Percentiles rank a stretch among this genome's conserved stretches.
These are phyloP conservation scores for Saccharomycopsis synnaedendra DNA, from an alignment of 805 yeast genomes.

Conservation along the genomic window DNA sequence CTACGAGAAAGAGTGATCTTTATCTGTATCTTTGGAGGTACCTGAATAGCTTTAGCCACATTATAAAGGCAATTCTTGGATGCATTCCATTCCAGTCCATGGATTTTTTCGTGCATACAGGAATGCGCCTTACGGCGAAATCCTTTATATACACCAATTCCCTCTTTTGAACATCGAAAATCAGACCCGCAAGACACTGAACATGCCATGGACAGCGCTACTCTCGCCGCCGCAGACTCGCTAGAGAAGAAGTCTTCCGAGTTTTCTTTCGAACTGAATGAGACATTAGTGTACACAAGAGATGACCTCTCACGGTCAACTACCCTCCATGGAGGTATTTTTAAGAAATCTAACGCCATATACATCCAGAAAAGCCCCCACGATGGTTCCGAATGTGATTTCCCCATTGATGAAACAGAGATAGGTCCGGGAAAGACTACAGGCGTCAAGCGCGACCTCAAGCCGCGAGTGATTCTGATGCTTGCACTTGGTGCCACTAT, in stretches of 20 bases:
- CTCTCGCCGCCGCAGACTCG: too few species aligned
- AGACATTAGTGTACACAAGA: background rate
- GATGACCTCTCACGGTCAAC: background rate
- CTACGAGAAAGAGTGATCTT: too few species aligned
- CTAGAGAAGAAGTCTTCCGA: background rate
- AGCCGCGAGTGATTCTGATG: slow-evolving; percentile 58
- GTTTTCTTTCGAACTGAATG: background rate
- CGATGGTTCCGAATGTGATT: background rate
- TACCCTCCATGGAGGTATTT: background rate
- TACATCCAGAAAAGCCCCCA: background rate
- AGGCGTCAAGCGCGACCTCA: slow-evolving; percentile 44
- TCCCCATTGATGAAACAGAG: background rate
- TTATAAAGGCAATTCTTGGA: too few species aligned
- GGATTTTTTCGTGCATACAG: too few species aligned
- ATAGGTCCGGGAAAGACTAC: background rate
- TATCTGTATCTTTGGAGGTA: too few species aligned
- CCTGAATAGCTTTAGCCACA: too few species aligned
- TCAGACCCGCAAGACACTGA: too few species aligned
- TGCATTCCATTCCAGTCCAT: too few species aligned
- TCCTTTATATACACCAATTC: too few species aligned
- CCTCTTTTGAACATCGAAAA: too few species aligned
- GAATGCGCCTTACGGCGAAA: too few species aligned
- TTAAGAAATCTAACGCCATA: background rate
- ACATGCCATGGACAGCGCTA: too few species aligned
- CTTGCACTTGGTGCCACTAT: slow-evolving; percentile 67